Percentiles rank a stretch among this genome's conserved stretches.
These are phyloP conservation scores for Plasmodium yoelii DNA, from an alignment of 169 alveolate species.

Conservation along the genomic window DNA sequence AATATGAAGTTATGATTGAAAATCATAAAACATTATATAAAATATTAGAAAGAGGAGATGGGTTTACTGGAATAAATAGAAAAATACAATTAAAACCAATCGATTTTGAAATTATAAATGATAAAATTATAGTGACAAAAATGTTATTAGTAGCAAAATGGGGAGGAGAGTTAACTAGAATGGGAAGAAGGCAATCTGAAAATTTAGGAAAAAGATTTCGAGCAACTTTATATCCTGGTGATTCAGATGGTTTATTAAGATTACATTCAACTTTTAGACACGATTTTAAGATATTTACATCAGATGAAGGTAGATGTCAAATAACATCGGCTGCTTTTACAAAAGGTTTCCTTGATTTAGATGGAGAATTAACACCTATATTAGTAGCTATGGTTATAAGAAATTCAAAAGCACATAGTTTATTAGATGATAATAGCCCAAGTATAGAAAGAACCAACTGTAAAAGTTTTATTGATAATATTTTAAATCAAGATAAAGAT, in stretches of 20 bases:
- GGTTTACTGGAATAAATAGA: conserved; percentile 96
- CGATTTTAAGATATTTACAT: conserved; percentile 97
- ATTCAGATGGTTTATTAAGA: conserved; percentile 95
- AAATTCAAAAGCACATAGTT: conserved; percentile 82
- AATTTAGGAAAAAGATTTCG: conserved; percentile 92
- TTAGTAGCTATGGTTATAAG: conserved; percentile 94
- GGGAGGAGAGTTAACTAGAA: conserved; percentile 98
- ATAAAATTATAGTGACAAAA: conserved; percentile 79
- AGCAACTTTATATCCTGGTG: conserved; percentile 93
- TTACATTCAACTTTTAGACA: conserved; percentile 98
- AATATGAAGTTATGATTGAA: conserved; percentile 75
- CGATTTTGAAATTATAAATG: conserved; percentile 76
- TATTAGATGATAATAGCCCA: conserved; percentile 82
- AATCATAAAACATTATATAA: conserved; percentile 86
- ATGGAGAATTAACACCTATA: conserved; percentile 97
- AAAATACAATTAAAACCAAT: conserved; percentile 94
- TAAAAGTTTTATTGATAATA: conserved; percentile 57
- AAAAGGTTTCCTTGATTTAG: conserved; percentile 96
- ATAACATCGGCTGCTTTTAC: conserved; percentile 98
- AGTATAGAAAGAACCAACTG: conserved; percentile 80
- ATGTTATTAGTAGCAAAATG: conserved; percentile 97
- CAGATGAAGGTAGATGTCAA: conserved; percentile 98
- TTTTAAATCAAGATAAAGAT: conserved; percentile 38
- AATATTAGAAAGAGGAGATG: conserved; percentile 93
- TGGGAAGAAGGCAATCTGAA: conserved; percentile 95